Conservation (phyloP, 768 basidiomycete species). For the Russula olivacea region DNA sequence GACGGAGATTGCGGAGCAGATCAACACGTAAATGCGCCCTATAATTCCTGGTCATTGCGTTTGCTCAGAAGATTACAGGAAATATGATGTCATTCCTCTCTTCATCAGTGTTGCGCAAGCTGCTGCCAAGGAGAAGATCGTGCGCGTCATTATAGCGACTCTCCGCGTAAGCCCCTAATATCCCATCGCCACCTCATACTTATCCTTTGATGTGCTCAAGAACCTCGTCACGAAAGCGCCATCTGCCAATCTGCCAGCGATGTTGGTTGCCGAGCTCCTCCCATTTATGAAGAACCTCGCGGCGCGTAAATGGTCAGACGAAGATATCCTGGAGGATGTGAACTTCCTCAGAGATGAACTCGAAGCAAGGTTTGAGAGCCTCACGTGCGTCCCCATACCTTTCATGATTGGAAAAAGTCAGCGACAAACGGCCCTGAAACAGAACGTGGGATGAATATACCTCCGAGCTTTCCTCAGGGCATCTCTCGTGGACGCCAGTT, state of each 20-base stretch:
- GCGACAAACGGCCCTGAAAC: background rate
- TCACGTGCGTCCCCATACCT: slow-evolving; percentile 60
- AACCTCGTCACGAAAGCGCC: slow-evolving; percentile 91
- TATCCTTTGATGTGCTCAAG: slow-evolving; percentile 35
- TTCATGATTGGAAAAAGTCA: background rate
- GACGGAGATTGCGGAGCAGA: slow-evolving; percentile 70
- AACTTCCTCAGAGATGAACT: slow-evolving; percentile 83
- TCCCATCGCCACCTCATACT: background rate
- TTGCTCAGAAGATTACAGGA: slow-evolving; percentile 42
- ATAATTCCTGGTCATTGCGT: background rate
- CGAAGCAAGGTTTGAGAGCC: slow-evolving; percentile 74
- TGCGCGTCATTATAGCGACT: slow-evolving; percentile 86
- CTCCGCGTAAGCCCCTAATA: slow-evolving; percentile 55
- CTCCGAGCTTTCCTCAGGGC: slow-evolving; percentile 84
- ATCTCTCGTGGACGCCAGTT: slow-evolving; percentile 91
- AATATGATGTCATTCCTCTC: slow-evolving; percentile 83
- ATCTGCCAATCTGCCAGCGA: slow-evolving; percentile 79
- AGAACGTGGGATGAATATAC: slow-evolving; percentile 97
- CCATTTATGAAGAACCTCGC: slow-evolving; percentile 83
- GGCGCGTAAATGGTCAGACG: slow-evolving; percentile 87
- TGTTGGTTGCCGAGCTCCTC: slow-evolving; percentile 83
- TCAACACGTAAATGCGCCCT: slow-evolving; percentile 63
- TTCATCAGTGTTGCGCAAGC: slow-evolving; percentile 78
- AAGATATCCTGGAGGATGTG: slow-evolving; percentile 90
- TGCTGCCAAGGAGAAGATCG: slow-evolving; percentile 96